Base-by-base conservation (phyloP, 1,284 basidiomycete genomes). In the Melampsora americana region DNA sequence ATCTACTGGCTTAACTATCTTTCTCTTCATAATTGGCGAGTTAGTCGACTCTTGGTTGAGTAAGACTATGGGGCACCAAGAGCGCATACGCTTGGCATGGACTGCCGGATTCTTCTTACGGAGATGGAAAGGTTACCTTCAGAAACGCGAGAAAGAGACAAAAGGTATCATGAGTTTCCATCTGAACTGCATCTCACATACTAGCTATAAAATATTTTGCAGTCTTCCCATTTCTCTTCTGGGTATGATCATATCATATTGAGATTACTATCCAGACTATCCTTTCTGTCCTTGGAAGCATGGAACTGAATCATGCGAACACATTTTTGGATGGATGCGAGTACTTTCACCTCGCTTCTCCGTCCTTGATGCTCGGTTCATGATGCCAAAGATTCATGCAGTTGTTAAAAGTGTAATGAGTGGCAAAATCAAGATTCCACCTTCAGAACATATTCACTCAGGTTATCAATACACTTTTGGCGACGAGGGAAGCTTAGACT, bases 231-330 rank as follows among this genome's bases (percentile, higher is more conserved):
- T 42, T 26, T 59, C 53, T 18, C 67, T 69, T 11, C 56, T 59
- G 39, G 67, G 67, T 12, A 26, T 69, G 53, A 69, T 69, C 28
- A 60, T 69, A n/a, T 60, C 53, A 42, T 39, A 69, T 60, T 12
- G 67, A 12, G 32, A 69, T 42, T 69, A 5, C 39, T 60, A 60
- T 50, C 53, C 67, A 2, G 23, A 28, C 11, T 39, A 44, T 11
- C 67, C 67, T 35, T 59, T 69, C 20, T 59, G 56, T 56, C 53
- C 53, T 16, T 69, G 67, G 67, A 69, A 69, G 53, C 67, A 69
- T 59, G 53, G 67, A 12, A 69, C 53, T 5, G 32, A 69, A 69
- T 50, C 67, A 39, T 69, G 67, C 26, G 67, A 46, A 39, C 65
- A 66, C 20, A 66, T 66, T n/a, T n/a, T n/a, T n/a, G n/a, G n/a